Evolutionary conservation across 1,284 basidiomycete genomes (phyloP), one percentile per base, ranked within the genome.

Genomic region (Marasmius fiardii): DNA sequence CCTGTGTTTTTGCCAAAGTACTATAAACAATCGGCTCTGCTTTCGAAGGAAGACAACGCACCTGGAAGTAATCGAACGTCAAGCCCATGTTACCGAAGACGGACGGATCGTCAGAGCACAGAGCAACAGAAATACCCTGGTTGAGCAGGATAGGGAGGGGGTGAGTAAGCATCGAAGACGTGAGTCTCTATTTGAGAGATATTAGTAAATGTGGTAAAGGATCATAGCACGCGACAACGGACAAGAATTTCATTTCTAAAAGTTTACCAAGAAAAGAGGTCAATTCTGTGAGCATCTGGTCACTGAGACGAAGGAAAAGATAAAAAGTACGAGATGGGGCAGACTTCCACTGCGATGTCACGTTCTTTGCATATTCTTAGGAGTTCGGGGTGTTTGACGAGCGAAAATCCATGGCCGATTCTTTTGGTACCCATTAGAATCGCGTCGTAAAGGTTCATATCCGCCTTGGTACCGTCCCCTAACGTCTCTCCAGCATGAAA

Each of bases 401-500:
- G 72, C 2, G 87, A 88, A 64, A 83, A 90, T 4, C 85, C 90
- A 69, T 92, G 90, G 0, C 90, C 90, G 54, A 92, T 91, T 14
- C 90, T 80, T 63, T 85, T 89, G 3, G 90, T 88, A 21, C 85
- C 89, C 16, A 92, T 73, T 31, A 90, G 67, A 44, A 92, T 81
- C 2, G 90, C 90, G 65, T 92, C 90, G 64, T 88, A 91, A 35
- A 93, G 70, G 64, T 93, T 93, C 50, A 79, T 67, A 61, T 93
- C 90, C 14, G 86, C 83, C 31, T 73, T 68, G 8, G 79, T 81
- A 3, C 89, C 89, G 63, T 92, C 90, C 4, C 85, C 84, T 16
- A 87, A 74, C 0, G 88, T 92, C 69, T 92, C 88, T 33, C 89
- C 90, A 0, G 87, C 90, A 63, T 92, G 91, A 61, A 92, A 84